A percentile compares a stretch with the other conserved stretches of the same genome.
Evolutionary conservation across 1,284 basidiomycete species (phyloP).

Genomic region (Marasmius oreades): DNA sequence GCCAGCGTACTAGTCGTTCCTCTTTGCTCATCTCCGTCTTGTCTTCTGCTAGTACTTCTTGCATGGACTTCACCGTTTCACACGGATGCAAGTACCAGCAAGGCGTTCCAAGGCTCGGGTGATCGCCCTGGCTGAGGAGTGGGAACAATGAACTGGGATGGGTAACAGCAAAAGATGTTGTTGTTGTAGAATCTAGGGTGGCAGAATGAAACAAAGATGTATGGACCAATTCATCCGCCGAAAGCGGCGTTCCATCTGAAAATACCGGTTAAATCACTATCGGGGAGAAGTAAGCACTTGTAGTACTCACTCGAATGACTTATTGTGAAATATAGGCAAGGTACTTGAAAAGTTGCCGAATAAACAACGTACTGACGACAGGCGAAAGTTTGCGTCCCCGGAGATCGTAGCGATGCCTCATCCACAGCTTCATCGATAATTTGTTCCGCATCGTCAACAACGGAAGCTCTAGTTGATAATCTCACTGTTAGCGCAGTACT

Average conservation of each 20-base stretch:
- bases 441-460: not conserved
- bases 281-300: slow-evolving; percentile 3
- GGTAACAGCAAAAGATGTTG: slow-evolving; percentile 51
- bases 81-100: slow-evolving; percentile 86
- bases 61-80: slow-evolving; percentile 60
- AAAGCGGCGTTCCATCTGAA: slow-evolving; percentile 62
- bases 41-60: slow-evolving; percentile 59
- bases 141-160: slow-evolving; percentile 56
- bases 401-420: slow-evolving; percentile 28
- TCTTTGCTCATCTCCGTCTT: slow-evolving; percentile 26
- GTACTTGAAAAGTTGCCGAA: slow-evolving; percentile 73
- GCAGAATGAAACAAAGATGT: slow-evolving; percentile 56
- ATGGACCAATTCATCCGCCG: slow-evolving; percentile 49
- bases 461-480: not conserved
- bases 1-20: slow-evolving; percentile 39
- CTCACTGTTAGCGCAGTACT: slow-evolving; percentile 14
- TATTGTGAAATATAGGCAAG: slow-evolving; percentile 74
- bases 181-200: slow-evolving; percentile 39
- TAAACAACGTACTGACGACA: slow-evolving; percentile 65
- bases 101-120: slow-evolving; percentile 66
- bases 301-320: slow-evolving; percentile 57
- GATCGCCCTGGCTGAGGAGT: slow-evolving; percentile 78
- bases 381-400: slow-evolving; percentile 27
- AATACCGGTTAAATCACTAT: slow-evolving; percentile 8
- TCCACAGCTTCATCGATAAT: slow-evolving; percentile 30